Evolutionary conservation across 164 flowering plant genomes (phyloP), one percentile per base, ranked within the genome.

Genomic region (Sedum album): DNA sequence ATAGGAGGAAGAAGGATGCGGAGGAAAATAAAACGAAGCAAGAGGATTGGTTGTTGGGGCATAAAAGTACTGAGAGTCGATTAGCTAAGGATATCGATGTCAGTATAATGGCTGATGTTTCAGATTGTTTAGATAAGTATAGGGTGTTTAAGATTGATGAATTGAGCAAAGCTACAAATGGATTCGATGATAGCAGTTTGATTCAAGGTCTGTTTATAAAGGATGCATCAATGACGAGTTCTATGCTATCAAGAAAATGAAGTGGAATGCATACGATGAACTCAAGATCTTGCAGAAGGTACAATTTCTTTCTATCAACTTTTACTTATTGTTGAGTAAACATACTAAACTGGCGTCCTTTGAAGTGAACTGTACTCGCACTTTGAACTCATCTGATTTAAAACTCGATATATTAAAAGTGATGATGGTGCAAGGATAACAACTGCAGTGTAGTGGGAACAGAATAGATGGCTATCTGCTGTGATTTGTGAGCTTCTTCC

Each of bases 251-350:
- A 91, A 91, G 87, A 88, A 81, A 81, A 91, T 93, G 98, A 93
- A 87, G 60, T 93, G 97, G 96, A 88, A 93, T 79, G 98, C 96
- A 66, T 80, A 65, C 72, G 94, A 91, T 66, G 93, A 93, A 70
- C 87, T 93, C 76, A 93, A 88, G 84, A 90, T 93, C 73, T 73
- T 90, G 66, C 98, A 93, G 73, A 93, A 90, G 96, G 97, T 92
- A 86, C 25, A 13, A 5, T n/a, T 28, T 35, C 1, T 10, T 7
- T 31, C 23, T 42, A 11, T 31, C 25, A 17, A 1, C 18, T 18
- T 31, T 11, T 5, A 23, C 36, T 28, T 18, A 25, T 26, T n/a
- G 38, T 10, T 4, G 6, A 48, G 55, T 48, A 48, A 48, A 15
- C 17, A 44, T 44, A 44, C 48, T 14, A 44, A 44, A 44, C 11